Base-by-base conservation (phyloP, 106 monocot species). In the Acorus gramineus region DNA sequence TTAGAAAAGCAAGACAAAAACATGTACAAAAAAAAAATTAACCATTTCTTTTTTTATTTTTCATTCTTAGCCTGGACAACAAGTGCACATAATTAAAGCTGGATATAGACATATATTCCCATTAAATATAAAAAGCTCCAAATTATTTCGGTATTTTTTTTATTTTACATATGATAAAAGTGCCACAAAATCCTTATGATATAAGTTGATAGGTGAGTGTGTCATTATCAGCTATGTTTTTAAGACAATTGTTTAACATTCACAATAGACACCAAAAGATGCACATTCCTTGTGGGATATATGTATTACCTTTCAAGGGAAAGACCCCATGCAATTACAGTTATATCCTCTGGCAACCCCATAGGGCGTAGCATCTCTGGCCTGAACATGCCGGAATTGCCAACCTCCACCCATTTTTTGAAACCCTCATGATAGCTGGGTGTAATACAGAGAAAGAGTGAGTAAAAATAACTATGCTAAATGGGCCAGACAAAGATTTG, bases 311-410 rank as follows among this genome's bases (percentile, higher is more conserved):
- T 91, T 69, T 96, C 96, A 55, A 91, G 81, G 7, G 96, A 96
- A 58, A 91, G 91, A 14, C 96, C 96, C 90, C 96, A 96, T 55
- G 96, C 96, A 66, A 96, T 91, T 47, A 96, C 91, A 67, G 85
- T 78, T 65, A 96, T 91, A 79, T 91, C 96, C 54, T 87, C 84
- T 2, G 96, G 96, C 57, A 96, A 77, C 3, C 96, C 96, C 96
- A 91, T 96, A 6, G 96, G 85, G 5, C 85, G 77, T 28, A 96
- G 67, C 96, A 96, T 96, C 75, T 96, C 96, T 28, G 96, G 96
- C 71, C 96, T 80, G 60, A 96, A 96, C 91, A 96, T 96, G 63
- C 96, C 91, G 6, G 87, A 91, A 62, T 96, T 96, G 14, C 96
- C 96, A 43, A 96, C 70, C 64, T 96, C 96, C 61, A 96, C 90